These are phyloP conservation scores for Leccinum disarticulatum DNA, from an alignment of 768 basidiomycete genomes.

Conservation along the genomic window DNA sequence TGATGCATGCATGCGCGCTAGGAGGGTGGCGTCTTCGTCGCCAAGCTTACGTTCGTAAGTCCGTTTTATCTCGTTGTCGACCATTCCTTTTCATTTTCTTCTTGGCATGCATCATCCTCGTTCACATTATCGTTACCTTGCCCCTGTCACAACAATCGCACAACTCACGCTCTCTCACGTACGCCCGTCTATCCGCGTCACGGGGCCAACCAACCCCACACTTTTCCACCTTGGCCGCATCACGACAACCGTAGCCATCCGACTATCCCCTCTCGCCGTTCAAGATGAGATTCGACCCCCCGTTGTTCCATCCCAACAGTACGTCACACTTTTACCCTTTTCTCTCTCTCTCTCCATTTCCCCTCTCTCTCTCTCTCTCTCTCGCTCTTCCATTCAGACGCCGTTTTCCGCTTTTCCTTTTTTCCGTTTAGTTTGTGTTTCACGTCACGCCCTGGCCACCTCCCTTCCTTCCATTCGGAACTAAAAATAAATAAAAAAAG, in stretches of 20 bases:
- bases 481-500: too few species aligned
- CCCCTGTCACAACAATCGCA: too few species aligned
- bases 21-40: constrained; percentile 95
- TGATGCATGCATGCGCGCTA: constrained; percentile 26
- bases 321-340: constrained; percentile 28
- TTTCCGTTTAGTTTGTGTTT: neutral
- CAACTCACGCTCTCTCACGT: neutral
- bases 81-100: neutral
- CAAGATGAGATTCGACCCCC: constrained; percentile 99
- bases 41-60: constrained; percentile 87
- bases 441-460: neutral
- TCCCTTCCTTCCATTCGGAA: neutral
- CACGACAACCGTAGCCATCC: constrained; percentile 48
- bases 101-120: too few species aligned
- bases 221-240: neutral
- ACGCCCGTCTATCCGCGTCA: neutral
- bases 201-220: neutral
- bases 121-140: too few species aligned
- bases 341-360: neutral
- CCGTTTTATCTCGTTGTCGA: constrained; percentile 16
- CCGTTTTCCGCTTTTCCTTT: neutral
- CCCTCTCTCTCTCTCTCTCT: too few species aligned
- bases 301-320: constrained; percentile 98
- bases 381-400: neutral
- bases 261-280: constrained; percentile 98